phyloP scores from a whole-genome alignment of 306 rosid species.

The Delonix regia region DNA sequence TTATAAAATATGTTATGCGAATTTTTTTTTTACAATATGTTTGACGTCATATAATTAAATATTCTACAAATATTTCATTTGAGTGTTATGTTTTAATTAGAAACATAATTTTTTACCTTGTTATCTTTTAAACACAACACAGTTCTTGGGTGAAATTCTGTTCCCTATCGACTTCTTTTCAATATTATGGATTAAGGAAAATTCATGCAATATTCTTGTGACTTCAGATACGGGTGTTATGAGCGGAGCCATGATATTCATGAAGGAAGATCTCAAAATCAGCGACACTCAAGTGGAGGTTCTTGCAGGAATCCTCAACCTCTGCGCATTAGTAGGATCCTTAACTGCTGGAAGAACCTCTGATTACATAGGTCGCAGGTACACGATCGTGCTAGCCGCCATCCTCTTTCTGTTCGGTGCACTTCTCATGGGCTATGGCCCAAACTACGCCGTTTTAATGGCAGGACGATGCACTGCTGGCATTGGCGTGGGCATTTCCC shows the following conservation, averaged over 20 bases:
- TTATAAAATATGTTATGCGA: not conserved
- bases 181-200: not conserved
- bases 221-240: conserved; percentile 83
- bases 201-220: not conserved
- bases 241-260: conserved; percentile 94
- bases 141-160: too few relatives aligned
- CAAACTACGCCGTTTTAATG: conserved; percentile 64
- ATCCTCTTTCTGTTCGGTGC: conserved; percentile 68
- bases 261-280: conserved; percentile 76
- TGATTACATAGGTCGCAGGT: conserved; percentile 83
- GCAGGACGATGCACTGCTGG: conserved; percentile 76
- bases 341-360: conserved; percentile 72
- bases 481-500: conserved; percentile 82
- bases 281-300: conserved; percentile 67
- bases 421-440: conserved; percentile 79
- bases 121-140: too few relatives aligned
- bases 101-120: too few relatives aligned
- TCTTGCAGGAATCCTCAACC: conserved; percentile 76
- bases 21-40: too few relatives aligned
- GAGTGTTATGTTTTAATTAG: too few relatives aligned
- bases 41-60: too few relatives aligned
- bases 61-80: too few relatives aligned
- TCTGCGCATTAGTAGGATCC: conserved; percentile 74
- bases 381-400: conserved; percentile 63
- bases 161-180: not conserved